Evolutionary conservation across 1,139 yeast species (phyloP).

Genomic region (Kodamaea derodonti): DNA sequence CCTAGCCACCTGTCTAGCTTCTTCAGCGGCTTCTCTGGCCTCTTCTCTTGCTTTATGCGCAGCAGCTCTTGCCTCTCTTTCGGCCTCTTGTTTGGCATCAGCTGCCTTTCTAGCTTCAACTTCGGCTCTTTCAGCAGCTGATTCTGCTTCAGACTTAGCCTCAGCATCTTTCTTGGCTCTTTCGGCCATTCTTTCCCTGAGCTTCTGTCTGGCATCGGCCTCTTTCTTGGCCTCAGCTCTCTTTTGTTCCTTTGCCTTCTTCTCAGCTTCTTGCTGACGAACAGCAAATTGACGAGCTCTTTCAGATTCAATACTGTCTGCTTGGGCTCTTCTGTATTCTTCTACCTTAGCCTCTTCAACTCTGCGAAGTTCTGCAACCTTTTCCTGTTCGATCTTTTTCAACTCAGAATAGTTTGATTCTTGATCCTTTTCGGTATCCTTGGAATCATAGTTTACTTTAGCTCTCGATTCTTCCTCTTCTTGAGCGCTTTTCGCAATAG

Average conservation of each 20-base stretch:
- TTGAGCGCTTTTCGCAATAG: slow-evolving; percentile 9
- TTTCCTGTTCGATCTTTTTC: slow-evolving; percentile 6
- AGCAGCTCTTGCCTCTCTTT: slow-evolving; percentile 1
- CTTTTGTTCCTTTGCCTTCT: slow-evolving; percentile 2
- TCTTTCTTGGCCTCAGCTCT: slow-evolving; percentile 9
- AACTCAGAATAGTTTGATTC: slow-evolving; percentile 8
- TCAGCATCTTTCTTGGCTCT: slow-evolving; percentile 7
- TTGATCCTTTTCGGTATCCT: slow-evolving; percentile 3
- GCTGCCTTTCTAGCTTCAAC: slow-evolving; percentile 1
- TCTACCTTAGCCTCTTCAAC: slow-evolving; percentile 5
- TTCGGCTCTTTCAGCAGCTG: slow-evolving; percentile 3
- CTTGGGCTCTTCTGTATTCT: slow-evolving; percentile 7
- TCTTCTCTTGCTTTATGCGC: slow-evolving; percentile 1
- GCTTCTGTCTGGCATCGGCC: slow-evolving; percentile 14
- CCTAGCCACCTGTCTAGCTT: slow-evolving; percentile 6
- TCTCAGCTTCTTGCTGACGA: slow-evolving; percentile 7
- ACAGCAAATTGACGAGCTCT: slow-evolving; percentile 9
- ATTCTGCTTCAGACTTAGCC: slow-evolving; percentile 7
- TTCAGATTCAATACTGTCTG: slow-evolving; percentile 9
- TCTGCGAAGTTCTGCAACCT: slow-evolving; percentile 1
- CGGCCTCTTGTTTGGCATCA: neutral
- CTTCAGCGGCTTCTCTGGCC: slow-evolving; percentile 12
- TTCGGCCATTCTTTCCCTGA: slow-evolving; percentile 9
- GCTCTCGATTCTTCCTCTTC: slow-evolving; percentile 4
- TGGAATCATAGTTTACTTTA: no score